phyloP scores from a whole-genome alignment of 495 filamentous ascomycete species.

The Lasiosphaeriaceae sp. region DNA sequence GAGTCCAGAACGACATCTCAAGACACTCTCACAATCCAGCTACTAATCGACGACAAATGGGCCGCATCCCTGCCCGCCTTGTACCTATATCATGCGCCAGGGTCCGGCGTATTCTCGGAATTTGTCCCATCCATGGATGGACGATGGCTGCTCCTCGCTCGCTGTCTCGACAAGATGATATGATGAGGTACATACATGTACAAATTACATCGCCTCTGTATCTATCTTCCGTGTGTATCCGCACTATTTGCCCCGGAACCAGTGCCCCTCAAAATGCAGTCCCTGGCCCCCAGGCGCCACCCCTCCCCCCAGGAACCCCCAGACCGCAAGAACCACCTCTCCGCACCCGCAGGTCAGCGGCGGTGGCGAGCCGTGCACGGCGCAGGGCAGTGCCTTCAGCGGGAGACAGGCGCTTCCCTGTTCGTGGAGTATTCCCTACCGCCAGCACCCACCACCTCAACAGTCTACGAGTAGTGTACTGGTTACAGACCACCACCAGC shows the following conservation, averaged over 20 bases:
- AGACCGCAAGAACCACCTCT: not conserved
- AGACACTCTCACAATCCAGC: no score
- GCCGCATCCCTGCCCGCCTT: not conserved
- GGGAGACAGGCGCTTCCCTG: not conserved
- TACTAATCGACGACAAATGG: no score
- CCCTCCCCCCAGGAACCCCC: not conserved
- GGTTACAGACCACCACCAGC: not conserved
- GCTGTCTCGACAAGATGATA: no score
- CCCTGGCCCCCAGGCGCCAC: not conserved
- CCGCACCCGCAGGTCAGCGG: not conserved
- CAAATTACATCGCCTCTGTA: no score
- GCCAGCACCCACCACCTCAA: not conserved
- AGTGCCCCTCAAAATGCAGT: not conserved
- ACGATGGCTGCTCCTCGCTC: not conserved
- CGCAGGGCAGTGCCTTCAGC: not conserved
- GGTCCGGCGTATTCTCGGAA: slow-evolving; percentile 23
- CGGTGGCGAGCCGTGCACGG: not conserved
- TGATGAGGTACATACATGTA: no score
- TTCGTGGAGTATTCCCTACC: not conserved
- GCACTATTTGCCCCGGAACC: no score
- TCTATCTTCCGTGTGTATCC: no score
- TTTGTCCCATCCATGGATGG: slow-evolving; percentile 5
- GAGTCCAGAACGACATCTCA: no score
- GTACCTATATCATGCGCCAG: not conserved
- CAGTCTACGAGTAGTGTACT: not conserved